Percentiles rank a stretch among this genome's conserved stretches.
Conservation (phyloP, 352 stramenopile genomes). For the Globisporangium lucens region DNA sequence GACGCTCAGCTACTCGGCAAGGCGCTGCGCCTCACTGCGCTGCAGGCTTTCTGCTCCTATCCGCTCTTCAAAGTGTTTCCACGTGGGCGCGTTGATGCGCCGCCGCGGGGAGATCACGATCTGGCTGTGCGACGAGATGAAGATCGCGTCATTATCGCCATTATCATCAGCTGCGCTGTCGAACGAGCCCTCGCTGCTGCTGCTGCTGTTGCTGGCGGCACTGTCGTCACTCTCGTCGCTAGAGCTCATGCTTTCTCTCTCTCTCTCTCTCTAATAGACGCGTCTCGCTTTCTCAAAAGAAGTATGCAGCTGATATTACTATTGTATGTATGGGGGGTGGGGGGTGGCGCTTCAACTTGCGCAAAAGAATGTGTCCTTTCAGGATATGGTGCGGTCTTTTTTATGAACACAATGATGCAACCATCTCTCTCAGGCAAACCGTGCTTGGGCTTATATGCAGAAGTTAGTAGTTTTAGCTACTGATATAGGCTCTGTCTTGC, state of each 20-base stretch:
- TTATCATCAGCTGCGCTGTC: neutral
- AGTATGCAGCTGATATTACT: neutral
- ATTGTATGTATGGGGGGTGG: no score
- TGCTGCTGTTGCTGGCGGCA: neutral
- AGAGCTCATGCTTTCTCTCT: slow-evolving; percentile 6
- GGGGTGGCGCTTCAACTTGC: neutral
- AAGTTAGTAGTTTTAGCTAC: neutral
- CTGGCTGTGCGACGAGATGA: slow-evolving; percentile 56
- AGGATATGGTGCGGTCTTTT: neutral
- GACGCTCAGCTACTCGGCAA: neutral
- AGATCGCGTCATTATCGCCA: slow-evolving; percentile 39
- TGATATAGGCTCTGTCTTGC: neutral
- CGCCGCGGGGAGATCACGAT: slow-evolving; percentile 60
- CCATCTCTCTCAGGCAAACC: neutral
- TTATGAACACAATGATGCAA: neutral
- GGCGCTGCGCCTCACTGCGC: slow-evolving; percentile 9
- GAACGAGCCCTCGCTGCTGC: neutral
- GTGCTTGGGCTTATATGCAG: neutral
- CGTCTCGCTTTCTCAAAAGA: neutral
- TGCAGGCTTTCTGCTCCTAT: neutral
- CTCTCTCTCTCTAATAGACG: neutral
- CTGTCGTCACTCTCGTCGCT: neutral
- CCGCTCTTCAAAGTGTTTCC: slow-evolving; percentile 12
- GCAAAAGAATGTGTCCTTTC: neutral
- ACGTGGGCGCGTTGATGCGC: slow-evolving; percentile 14